Base-by-base conservation (phyloP, 306 rosid genomes). In the Albizia julibrissin region DNA sequence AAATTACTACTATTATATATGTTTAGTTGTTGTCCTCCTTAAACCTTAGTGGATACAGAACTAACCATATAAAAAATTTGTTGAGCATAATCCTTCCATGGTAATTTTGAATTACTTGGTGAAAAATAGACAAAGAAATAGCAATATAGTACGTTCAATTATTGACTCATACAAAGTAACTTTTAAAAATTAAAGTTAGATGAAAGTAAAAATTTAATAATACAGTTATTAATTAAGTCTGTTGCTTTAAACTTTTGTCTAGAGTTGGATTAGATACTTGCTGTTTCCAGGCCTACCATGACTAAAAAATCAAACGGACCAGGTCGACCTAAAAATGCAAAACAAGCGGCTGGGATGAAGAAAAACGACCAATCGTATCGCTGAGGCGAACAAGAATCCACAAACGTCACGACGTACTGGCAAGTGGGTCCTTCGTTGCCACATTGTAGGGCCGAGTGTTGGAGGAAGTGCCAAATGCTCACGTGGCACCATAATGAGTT, bases 351-450 rank as follows among this genome's bases (percentile, higher is more conserved):
- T 6, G 2, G 11, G 86, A 86, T 78, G 4, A 5, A 10, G 69
- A 69, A 62, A 62, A 62, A 61, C 68, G 68, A 62, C 68, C 5
- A 14, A 26, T 5, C 68, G 21, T 68, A 85, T 86, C 83, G 18
- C 3, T 0, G 27, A 22, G 22, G 24, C 46, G 74, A 86, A 83
- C 72, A 68, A 43, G 67, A 85, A 74, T 75, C 81, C 84, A 14
- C 71, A 73, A 79, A 77, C 47, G 72, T 33, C 79, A 69, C 54
- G 69, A 61, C 65, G 86, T 15, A 44, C 46, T 4, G 0, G 37
- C 21, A 26, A 12, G 68, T 9, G 37, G 68, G 27, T 26, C 37
- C 37, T 4, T 16, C 37, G 0, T 0, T 1, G 13, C 29, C 1
- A n/a, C 64, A 1, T 8, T 14, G 29, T n/a, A 13, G 68, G 40